phyloP scores from a whole-genome alignment of 2,329 filamentous ascomycete species.

The Phialocephala subalpina region DNA sequence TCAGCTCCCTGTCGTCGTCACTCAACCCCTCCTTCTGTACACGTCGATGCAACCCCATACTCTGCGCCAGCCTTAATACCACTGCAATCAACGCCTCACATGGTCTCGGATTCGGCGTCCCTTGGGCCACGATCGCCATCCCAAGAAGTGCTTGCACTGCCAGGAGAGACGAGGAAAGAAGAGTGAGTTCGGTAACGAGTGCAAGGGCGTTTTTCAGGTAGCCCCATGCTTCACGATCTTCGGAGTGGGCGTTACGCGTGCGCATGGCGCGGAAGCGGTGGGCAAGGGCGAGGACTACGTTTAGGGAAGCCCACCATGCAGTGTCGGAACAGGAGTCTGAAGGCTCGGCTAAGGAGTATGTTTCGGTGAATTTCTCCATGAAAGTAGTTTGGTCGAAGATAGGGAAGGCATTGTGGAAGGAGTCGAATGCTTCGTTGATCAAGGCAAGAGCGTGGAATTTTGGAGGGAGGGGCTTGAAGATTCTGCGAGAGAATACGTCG shows the following conservation, averaged over 20 bases:
- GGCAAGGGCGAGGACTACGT: conserved; percentile 37
- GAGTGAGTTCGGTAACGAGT: conserved; percentile 25
- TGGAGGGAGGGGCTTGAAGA: conserved; percentile 28
- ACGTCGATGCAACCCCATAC: conserved; percentile 35
- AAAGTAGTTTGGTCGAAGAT: conserved; percentile 33
- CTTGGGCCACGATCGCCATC: conserved; percentile 38
- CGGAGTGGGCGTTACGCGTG: conserved; percentile 7
- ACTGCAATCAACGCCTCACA: conserved; percentile 31
- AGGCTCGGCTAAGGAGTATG: too few relatives aligned
- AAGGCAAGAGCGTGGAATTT: conserved; percentile 24
- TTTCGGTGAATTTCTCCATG: conserved; percentile 20
- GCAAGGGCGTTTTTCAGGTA: conserved; percentile 35
- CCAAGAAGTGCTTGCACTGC: conserved; percentile 41
- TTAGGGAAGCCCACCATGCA: conserved; percentile 39
- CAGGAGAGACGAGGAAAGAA: conserved; percentile 20
- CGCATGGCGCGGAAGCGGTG: conserved; percentile 26
- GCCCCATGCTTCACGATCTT: conserved; percentile 31
- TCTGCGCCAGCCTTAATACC: conserved; percentile 38
- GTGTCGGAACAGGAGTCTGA: conserved; percentile 25
- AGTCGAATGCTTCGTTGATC: conserved; percentile 26
- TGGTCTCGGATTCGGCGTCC: conserved; percentile 35
- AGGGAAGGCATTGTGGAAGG: conserved; percentile 31
- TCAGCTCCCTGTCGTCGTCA: too few relatives aligned
- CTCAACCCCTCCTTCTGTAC: conserved; percentile 22
- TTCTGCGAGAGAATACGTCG: background rate